Conservation (phyloP, 805 yeast genomes). For the Clavispora asparagi region DNA sequence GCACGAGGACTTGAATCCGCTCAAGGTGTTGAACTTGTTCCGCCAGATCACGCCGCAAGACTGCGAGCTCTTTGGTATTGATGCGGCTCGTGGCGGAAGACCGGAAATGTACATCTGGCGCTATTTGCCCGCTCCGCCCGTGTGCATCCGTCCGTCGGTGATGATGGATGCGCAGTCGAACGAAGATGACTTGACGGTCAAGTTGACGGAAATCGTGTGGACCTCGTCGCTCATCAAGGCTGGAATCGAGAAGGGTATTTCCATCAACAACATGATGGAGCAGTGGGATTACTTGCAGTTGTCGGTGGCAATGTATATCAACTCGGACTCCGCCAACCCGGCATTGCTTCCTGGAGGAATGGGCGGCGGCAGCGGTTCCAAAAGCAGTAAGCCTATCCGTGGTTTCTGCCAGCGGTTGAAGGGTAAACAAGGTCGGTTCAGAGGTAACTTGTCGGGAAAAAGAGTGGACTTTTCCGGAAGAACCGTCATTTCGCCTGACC, state of each 20-base stretch:
- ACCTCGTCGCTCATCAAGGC: constrained; percentile 91
- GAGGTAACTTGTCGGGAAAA: constrained; percentile 97
- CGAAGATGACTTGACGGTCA: constrained; percentile 96
- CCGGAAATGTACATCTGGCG: constrained; percentile 98
- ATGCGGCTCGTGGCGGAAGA: constrained; percentile 80
- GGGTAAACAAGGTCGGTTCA: constrained; percentile 98
- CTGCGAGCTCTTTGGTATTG: constrained; percentile 89
- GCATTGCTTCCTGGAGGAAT: constrained; percentile 68
- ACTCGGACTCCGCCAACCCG: constrained; percentile 88
- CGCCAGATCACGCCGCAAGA: constrained; percentile 81
- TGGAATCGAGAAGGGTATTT: constrained; percentile 91
- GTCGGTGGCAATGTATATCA: constrained; percentile 95
- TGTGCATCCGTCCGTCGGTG: constrained; percentile 96
- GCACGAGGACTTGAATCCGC: constrained; percentile 89
- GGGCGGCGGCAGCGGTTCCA: constrained; percentile 41
- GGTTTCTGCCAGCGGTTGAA: constrained; percentile 96
- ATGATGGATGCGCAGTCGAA: constrained; percentile 88
- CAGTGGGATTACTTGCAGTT: constrained; percentile 98
- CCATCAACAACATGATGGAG: constrained; percentile 91
- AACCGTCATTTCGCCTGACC: constrained; percentile 98
- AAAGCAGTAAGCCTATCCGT: constrained; percentile 71
- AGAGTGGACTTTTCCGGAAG: constrained; percentile 98
- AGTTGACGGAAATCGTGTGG: constrained; percentile 94
- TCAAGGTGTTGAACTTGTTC: constrained; percentile 81
- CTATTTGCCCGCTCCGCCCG: constrained; percentile 97